These are phyloP conservation scores for Saturnispora besseyi DNA, from an alignment of 805 yeast genomes.

Conservation along the genomic window DNA sequence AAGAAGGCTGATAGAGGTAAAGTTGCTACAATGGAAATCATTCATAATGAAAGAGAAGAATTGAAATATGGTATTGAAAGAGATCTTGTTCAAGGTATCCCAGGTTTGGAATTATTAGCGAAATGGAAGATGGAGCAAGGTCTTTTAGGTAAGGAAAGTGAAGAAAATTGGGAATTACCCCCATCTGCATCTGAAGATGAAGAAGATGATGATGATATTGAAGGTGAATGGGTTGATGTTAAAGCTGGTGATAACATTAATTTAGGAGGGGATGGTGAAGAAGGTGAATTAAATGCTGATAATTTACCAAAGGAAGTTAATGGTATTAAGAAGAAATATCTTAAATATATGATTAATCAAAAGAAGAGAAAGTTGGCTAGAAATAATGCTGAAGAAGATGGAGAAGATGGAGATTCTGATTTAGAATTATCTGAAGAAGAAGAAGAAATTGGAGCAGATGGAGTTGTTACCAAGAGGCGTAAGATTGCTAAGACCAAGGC, in stretches of 20 bases:
- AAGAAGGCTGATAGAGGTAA: constrained; percentile 89
- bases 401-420: constrained; percentile 35
- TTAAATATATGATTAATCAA: constrained; percentile 26
- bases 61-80: constrained; percentile 68
- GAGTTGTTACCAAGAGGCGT: constrained; percentile 23
- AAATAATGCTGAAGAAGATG: constrained; percentile 16
- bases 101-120: constrained; percentile 84
- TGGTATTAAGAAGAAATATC: constrained; percentile 28
- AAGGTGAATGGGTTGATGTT: constrained; percentile 88
- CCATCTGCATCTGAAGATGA: constrained; percentile 39
- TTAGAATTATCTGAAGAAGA: constrained; percentile 43
- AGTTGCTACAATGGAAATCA: constrained; percentile 74
- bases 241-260: constrained; percentile 63
- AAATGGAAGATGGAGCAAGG: constrained; percentile 70
- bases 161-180: constrained; percentile 56
- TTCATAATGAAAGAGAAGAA: constrained; percentile 42
- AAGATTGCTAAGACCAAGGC: constrained; percentile 21
- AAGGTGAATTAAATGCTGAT: constrained; percentile 34
- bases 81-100: constrained; percentile 59
- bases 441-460: constrained; percentile 25
- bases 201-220: constrained; percentile 50
- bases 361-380: constrained; percentile 21
- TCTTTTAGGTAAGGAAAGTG: constrained; percentile 43
- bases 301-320: constrained; percentile 25
- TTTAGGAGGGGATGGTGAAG: constrained; percentile 35